Evolutionary conservation across 176 grass and related monocot species (phyloP).

Genomic region (Oryza brachyantha): DNA sequence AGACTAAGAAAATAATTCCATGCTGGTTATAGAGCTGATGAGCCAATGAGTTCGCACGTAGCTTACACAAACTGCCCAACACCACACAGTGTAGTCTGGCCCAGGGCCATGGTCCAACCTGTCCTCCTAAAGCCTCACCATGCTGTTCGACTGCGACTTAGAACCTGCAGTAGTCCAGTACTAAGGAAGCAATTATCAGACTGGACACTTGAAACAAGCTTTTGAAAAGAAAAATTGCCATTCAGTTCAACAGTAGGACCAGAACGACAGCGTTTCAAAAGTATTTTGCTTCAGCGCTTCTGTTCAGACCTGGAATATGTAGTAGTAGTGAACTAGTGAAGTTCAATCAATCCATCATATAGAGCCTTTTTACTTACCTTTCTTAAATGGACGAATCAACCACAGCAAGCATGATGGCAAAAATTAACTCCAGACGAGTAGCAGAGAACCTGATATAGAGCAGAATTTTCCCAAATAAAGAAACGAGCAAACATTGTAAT

Average conservation of each 20-base stretch:
- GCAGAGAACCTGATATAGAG: not conserved
- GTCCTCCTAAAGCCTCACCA: constrained; percentile 6
- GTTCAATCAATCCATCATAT: not conserved
- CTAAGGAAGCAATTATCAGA: not conserved
- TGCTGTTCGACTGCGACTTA: constrained; percentile 25
- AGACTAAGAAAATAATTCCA: constrained; percentile 10
- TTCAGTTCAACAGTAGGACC: not conserved
- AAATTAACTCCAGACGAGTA: not conserved
- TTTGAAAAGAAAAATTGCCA: not conserved
- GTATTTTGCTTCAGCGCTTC: not conserved
- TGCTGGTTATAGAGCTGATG: not conserved
- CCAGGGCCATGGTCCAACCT: constrained; percentile 10
- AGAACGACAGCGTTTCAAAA: not conserved
- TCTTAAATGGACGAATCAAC: not conserved
- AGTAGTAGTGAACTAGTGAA: not conserved
- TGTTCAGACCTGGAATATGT: not conserved
- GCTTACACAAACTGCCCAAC: not conserved
- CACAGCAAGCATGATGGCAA: not conserved
- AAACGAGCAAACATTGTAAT: not conserved
- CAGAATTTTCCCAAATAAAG: constrained; percentile 11
- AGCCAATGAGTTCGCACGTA: not conserved
- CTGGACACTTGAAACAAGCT: constrained; percentile 3
- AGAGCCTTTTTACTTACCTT: not conserved
- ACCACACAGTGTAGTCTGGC: not conserved
- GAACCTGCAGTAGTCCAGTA: constrained; percentile 15